Base-by-base conservation (phyloP, 2,329 filamentous ascomycete species). In the Exserohilum turcica region DNA sequence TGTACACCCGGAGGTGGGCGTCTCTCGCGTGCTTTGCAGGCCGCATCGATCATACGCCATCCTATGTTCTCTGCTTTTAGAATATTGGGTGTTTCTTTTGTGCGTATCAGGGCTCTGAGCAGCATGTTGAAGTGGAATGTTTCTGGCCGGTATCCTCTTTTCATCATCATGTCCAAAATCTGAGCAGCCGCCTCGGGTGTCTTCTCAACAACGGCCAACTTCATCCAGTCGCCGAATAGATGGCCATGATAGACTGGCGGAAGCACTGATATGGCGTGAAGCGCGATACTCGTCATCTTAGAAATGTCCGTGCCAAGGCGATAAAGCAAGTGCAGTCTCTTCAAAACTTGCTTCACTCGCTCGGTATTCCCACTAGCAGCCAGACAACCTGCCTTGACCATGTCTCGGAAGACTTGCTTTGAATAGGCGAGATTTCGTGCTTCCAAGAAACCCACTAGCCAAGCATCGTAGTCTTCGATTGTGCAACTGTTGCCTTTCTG, bases 171-270 rank as follows among this genome's bases (percentile, higher is more conserved):
- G 12, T 88, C 82, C 24, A 94, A 78, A 7, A 95, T 90, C 54
- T 85, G 84, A 46, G 84, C 80, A 3, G 91, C 90, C 2, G 87
- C 88, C 51, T 89, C 83, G 3, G 73, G 67, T 5, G 64, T 75
- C 67, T 65, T 81, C 52, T 86, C 84, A 13, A 87, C 87, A 50
- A 95, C 89, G 7, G 95, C 83, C 43, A 89, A 86, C 74, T 93
- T 93, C 67, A 96, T 82, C 92, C 92, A 96, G 65, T 91, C 92
- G 29, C 88, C 89, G 61, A 92, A 89, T 74, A 96, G 90, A 74
- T 91, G 93, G 58, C 88, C 86, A 72, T 95, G 94, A 43, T 73
- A 74, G 6, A 51, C 43, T 39, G 80, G 77, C 4, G 85, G 85
- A 16, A 88, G 67, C 24, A 78, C 68, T 4, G 79, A 78, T 21